These are phyloP conservation scores for Cyclanthera cordifolia DNA, from an alignment of 306 rosid species.

Conservation along the genomic window DNA sequence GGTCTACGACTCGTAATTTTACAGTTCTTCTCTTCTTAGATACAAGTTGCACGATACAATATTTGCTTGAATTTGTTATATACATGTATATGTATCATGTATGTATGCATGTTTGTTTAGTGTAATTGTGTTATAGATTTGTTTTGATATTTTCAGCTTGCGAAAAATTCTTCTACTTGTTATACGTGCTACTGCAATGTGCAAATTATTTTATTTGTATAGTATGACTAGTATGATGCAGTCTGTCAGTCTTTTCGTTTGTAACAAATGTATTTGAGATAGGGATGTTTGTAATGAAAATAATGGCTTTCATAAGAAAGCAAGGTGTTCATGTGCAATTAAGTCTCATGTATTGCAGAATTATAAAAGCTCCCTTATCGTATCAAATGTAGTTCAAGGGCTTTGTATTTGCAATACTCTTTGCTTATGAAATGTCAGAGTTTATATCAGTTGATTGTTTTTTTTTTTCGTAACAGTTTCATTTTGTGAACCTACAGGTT, in stretches of 20 bases:
- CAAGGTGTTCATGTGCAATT: background rate
- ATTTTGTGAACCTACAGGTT: slow-evolving; percentile 33
- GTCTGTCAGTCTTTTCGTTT: background rate
- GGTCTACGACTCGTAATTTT: background rate
- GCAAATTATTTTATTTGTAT: background rate
- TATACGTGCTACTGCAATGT: background rate
- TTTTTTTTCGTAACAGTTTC: background rate
- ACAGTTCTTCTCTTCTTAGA: background rate
- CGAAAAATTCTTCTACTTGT: background rate
- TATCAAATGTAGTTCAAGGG: too few relatives aligned
- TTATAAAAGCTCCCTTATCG: background rate
- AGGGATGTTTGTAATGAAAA: background rate
- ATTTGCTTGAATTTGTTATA: background rate
- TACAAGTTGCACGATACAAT: background rate
- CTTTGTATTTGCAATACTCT: background rate
- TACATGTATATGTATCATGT: background rate
- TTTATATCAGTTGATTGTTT: background rate
- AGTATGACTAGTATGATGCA: background rate
- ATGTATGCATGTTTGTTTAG: background rate
- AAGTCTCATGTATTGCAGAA: background rate
- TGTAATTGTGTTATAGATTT: background rate
- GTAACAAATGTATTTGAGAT: background rate
- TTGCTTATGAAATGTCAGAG: background rate
- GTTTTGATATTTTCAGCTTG: background rate
- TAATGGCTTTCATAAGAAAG: background rate